phyloP scores from a whole-genome alignment of 2,329 filamentous ascomycete species.

The Aspergillus japonicus region DNA sequence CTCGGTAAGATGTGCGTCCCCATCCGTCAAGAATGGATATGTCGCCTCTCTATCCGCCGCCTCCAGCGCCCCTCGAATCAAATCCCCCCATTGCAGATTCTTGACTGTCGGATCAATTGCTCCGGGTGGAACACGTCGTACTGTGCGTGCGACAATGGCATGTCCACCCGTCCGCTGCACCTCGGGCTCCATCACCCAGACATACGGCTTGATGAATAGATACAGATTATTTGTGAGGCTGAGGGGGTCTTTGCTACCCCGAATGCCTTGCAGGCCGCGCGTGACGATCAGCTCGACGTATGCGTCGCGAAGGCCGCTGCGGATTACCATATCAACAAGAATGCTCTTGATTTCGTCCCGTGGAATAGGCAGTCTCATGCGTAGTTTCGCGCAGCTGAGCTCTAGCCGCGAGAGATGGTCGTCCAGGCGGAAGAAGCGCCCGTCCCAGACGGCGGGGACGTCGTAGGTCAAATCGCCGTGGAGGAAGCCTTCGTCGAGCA shows the following conservation, averaged over 20 bases:
- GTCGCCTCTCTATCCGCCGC: constrained; percentile 47
- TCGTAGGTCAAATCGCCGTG: constrained; percentile 53
- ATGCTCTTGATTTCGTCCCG: not conserved
- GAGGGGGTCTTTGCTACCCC: constrained; percentile 31
- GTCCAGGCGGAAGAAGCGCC: constrained; percentile 53
- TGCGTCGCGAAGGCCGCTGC: constrained; percentile 50
- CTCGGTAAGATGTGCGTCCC: constrained; percentile 51
- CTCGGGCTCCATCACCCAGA: constrained; percentile 52
- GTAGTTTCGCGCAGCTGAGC: constrained; percentile 47
- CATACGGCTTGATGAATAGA: constrained; percentile 50
- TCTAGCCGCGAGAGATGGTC: constrained; percentile 50
- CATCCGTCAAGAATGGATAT: constrained; percentile 53
- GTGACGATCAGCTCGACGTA: constrained; percentile 55
- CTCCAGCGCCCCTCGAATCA: constrained; percentile 48
- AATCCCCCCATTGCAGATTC: constrained; percentile 46
- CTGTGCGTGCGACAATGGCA: constrained; percentile 48
- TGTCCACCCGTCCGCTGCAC: constrained; percentile 42
- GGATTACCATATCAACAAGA: constrained; percentile 43
- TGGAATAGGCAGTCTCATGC: constrained; percentile 16
- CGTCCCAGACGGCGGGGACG: constrained; percentile 53
- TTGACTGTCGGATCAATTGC: constrained; percentile 48
- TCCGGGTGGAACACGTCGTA: constrained; percentile 46
- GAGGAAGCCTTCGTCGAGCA: constrained; percentile 1
- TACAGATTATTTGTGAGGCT: constrained; percentile 46
- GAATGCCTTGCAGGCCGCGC: constrained; percentile 46